Evolutionary conservation across 345 rosid species (phyloP).

Genomic region (Psidium guajava): DNA sequence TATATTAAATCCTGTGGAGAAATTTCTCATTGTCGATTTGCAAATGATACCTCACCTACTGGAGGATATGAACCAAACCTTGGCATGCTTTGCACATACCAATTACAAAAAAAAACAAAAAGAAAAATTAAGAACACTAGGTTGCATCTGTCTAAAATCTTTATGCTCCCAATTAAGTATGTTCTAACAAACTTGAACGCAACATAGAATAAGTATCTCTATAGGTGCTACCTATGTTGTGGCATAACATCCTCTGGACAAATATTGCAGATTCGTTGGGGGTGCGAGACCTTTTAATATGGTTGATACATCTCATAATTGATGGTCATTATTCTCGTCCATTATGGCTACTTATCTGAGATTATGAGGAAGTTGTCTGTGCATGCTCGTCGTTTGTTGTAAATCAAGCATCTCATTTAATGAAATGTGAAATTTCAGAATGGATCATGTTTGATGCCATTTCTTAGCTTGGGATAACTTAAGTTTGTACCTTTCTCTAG

Average conservation of each 20-base stretch:
- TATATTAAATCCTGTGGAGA: not conserved
- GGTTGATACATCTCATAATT: not conserved
- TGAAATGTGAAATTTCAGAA: not conserved
- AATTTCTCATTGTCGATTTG: not conserved
- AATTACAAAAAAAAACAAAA: not conserved
- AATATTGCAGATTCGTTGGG: not conserved
- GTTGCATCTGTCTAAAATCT: not conserved
- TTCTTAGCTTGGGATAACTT: not conserved
- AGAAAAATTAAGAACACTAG: not conserved
- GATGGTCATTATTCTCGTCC: not conserved
- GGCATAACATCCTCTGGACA: not conserved
- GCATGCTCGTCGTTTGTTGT: not conserved
- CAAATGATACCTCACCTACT: not conserved
- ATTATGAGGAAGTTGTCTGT: not conserved
- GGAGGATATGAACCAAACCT: not conserved
- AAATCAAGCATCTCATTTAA: not conserved
- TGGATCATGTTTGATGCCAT: not conserved
- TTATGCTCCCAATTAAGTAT: not conserved
- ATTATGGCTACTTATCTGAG: not conserved
- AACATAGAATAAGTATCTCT: not conserved
- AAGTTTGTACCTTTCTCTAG: not conserved
- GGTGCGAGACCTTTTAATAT: not conserved
- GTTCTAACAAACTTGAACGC: not conserved
- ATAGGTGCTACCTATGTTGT: not conserved
- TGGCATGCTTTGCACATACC: not conserved